phyloP scores from a whole-genome alignment of 2,329 filamentous ascomycete species.

The Monosporascus sp. region DNA sequence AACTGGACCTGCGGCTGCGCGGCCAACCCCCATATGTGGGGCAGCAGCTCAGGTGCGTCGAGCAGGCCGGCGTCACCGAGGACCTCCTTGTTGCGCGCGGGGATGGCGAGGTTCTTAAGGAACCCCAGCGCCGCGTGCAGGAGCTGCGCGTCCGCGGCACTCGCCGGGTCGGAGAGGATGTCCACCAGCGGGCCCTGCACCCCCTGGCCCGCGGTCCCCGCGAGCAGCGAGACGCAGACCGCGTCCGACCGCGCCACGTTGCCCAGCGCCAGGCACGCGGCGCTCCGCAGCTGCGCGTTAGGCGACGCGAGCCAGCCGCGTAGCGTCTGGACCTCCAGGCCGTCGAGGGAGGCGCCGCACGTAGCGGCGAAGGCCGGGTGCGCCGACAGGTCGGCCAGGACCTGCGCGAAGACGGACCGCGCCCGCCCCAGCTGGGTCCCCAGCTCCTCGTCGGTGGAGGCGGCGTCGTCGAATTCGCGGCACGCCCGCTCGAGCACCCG shows the following conservation, averaged over 20 bases:
- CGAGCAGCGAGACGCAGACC: constrained; percentile 44
- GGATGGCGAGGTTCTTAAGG: constrained; percentile 60
- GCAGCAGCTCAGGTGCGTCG: constrained; percentile 35
- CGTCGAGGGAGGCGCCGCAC: constrained; percentile 33
- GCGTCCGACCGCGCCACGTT: constrained; percentile 57
- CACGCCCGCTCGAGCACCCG: constrained; percentile 43
- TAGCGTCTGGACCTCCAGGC: constrained; percentile 35
- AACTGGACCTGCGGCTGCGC: constrained; percentile 54
- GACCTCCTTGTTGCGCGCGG: constrained; percentile 44
- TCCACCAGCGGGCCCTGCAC: constrained; percentile 38
- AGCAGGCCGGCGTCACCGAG: constrained; percentile 43
- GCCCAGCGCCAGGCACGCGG: constrained; percentile 55
- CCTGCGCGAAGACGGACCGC: constrained; percentile 43
- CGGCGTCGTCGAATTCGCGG: constrained; percentile 31
- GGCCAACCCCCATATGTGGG: constrained; percentile 49
- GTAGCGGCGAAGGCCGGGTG: constrained; percentile 38
- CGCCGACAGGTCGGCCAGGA: constrained; percentile 46
- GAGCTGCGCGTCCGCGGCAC: constrained; percentile 40
- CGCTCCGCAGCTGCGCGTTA: constrained; percentile 43
- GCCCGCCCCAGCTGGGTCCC: constrained; percentile 40
- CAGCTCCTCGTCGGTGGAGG: constrained; percentile 43
- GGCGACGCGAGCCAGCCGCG: constrained; percentile 40
- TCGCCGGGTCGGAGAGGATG: constrained; percentile 35
- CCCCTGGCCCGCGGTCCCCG: constrained; percentile 26
- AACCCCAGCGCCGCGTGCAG: constrained; percentile 54